These are phyloP conservation scores for Monosporascus sp. DNA, from an alignment of 2,329 filamentous ascomycete genomes.

Conservation along the genomic window DNA sequence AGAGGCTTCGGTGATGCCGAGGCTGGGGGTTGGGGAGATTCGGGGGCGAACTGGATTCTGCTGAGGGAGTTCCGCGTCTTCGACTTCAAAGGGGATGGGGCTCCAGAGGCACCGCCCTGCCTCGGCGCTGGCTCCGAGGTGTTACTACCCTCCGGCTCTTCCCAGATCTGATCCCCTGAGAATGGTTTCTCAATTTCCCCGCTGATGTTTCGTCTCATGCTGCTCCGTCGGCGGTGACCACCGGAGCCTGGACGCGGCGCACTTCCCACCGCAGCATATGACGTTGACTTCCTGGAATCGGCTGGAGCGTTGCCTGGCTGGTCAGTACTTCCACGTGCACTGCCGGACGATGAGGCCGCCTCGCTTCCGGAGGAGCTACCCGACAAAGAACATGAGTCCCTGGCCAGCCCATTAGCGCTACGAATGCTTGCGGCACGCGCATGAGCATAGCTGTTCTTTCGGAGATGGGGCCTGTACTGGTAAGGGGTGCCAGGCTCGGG, in stretches of 20 bases:
- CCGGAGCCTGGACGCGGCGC: conserved; percentile 30
- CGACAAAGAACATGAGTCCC: conserved; percentile 43
- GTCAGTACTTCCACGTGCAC: conserved; percentile 27
- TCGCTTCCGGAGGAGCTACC: conserved; percentile 48
- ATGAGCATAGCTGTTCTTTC: conserved; percentile 66
- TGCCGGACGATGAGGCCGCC: conserved; percentile 28
- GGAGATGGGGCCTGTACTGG: conserved; percentile 62
- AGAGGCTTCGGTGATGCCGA: conserved; percentile 35
- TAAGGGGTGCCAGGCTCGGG: conserved; percentile 59
- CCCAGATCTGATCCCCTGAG: conserved; percentile 78
- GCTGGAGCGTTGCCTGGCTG: conserved; percentile 18
- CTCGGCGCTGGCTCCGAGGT: conserved; percentile 22
- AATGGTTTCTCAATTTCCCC: conserved; percentile 63
- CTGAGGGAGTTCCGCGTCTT: conserved; percentile 62
- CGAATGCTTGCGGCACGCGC: conserved; percentile 55
- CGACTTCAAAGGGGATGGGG: conserved; percentile 44
- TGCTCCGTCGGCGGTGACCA: conserved; percentile 53
- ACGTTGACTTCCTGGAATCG: conserved; percentile 28
- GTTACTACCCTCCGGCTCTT: conserved; percentile 63
- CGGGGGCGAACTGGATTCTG: conserved; percentile 50
- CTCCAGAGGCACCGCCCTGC: conserved; percentile 13
- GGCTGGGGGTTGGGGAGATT: conserved; percentile 33
- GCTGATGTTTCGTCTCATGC: conserved; percentile 64
- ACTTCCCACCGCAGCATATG: conserved; percentile 35
- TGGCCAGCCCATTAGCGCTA: conserved; percentile 39